These are phyloP conservation scores for Ceratocystis papillata DNA, from an alignment of 2,329 filamentous ascomycete species.

Conservation along the genomic window DNA sequence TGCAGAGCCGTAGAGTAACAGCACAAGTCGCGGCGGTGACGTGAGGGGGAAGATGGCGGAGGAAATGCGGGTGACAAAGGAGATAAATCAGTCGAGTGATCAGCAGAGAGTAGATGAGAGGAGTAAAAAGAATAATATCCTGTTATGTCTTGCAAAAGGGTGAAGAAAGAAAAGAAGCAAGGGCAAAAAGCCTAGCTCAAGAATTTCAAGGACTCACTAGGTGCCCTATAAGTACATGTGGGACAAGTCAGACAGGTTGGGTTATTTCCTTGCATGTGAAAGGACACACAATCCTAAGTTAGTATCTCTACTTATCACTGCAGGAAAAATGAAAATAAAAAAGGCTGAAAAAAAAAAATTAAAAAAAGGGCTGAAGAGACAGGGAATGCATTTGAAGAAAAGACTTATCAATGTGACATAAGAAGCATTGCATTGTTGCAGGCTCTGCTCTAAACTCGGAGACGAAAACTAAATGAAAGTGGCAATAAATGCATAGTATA, in stretches of 20 bases:
- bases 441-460: neutral
- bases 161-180: neutral
- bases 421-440: neutral
- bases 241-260: neutral
- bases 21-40: neutral
- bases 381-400: neutral
- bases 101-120: neutral
- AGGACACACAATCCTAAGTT: neutral
- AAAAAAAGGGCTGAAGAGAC: neutral
- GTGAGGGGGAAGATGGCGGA: neutral
- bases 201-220: neutral
- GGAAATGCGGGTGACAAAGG: neutral
- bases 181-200: neutral
- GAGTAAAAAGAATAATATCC: neutral
- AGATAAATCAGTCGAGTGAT: neutral
- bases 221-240: conserved; percentile 3
- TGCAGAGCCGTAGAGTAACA: neutral
- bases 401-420: neutral
- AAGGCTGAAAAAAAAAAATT: neutral
- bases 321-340: neutral
- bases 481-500: neutral
- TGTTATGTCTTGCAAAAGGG: neutral
- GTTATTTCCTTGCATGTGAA: neutral
- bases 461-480: neutral
- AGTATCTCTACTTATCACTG: neutral